Conservation (phyloP, 768 basidiomycete genomes). For the Tephrocybe sp. region DNA sequence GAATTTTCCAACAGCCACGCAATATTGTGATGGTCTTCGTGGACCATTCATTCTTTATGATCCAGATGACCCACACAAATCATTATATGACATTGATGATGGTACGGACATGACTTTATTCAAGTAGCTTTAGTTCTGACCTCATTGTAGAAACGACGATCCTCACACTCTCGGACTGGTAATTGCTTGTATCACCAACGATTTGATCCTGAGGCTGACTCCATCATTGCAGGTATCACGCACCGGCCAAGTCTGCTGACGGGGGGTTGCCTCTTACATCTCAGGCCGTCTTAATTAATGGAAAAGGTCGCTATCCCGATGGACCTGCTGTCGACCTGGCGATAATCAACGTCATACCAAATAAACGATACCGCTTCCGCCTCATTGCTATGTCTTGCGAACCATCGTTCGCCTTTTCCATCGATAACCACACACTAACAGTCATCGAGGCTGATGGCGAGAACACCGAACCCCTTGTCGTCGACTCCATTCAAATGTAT, state of each 20-base stretch:
- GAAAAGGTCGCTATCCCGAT: not conserved
- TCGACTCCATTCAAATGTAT: conserved; percentile 42
- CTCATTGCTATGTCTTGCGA: conserved; percentile 2
- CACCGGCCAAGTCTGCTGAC: not conserved
- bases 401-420: conserved; percentile 1
- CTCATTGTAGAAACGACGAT: too few relatives aligned
- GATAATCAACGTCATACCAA: not conserved
- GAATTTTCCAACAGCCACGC: not conserved
- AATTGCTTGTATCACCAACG: too few relatives aligned
- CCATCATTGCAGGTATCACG: not conserved
- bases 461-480: conserved; percentile 37
- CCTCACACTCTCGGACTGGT: too few relatives aligned
- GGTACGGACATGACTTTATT: too few relatives aligned
- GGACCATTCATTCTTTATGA: conserved; percentile 1
- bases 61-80: not conserved
- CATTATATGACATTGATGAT: too few relatives aligned
- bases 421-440: conserved; percentile 20
- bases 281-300: not conserved
- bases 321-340: not conserved
- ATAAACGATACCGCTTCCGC: conserved; percentile 3
- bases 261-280: not conserved
- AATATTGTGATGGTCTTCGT: conserved; percentile 3
- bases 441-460: conserved; percentile 51
- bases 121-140: too few relatives aligned
- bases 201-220: too few relatives aligned